phyloP scores from a whole-genome alignment of 2,329 filamentous ascomycete species.

The Didymella exigua region DNA sequence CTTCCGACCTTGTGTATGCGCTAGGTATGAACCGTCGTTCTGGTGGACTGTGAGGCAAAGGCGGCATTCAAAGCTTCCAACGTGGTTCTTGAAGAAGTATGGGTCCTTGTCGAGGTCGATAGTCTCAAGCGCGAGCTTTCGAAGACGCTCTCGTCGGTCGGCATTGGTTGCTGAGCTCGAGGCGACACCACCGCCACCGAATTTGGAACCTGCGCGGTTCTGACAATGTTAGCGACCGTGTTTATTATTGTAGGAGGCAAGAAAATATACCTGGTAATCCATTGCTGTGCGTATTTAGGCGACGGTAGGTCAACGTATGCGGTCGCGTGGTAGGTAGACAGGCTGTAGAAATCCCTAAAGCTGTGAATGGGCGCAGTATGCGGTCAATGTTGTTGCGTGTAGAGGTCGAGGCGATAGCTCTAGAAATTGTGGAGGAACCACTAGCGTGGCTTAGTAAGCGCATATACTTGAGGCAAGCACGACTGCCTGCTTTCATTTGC shows the following conservation, averaged over 20 bases:
- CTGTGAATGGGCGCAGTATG: not conserved
- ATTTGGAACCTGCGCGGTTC: slow-evolving; percentile 96
- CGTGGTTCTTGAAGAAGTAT: slow-evolving; percentile 99
- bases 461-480: not conserved
- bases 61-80: slow-evolving; percentile 96
- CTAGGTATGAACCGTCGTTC: slow-evolving; percentile 98
- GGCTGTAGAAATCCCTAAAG: not conserved
- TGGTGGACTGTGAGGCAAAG: slow-evolving; percentile 97
- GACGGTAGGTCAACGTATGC: too few relatives aligned
- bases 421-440: slow-evolving; percentile 29
- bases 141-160: slow-evolving; percentile 93
- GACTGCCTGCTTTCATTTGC: not conserved
- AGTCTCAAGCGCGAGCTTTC: slow-evolving; percentile 96
- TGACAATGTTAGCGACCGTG: slow-evolving; percentile 48
- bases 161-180: slow-evolving; percentile 93
- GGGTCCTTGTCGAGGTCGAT: slow-evolving; percentile 99
- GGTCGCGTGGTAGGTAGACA: not conserved
- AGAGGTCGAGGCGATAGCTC: slow-evolving; percentile 16
- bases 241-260: not conserved
- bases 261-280: slow-evolving; percentile 57
- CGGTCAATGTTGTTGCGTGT: slow-evolving; percentile 13
- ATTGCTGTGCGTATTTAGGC: slow-evolving; percentile 36
- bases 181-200: slow-evolving; percentile 95
- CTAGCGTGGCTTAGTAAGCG: slow-evolving; percentile 24
- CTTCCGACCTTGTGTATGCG: slow-evolving; percentile 97